Evolutionary conservation across 2,329 filamentous ascomycete genomes (phyloP).

Genomic region (Fusarium nygamai): DNA sequence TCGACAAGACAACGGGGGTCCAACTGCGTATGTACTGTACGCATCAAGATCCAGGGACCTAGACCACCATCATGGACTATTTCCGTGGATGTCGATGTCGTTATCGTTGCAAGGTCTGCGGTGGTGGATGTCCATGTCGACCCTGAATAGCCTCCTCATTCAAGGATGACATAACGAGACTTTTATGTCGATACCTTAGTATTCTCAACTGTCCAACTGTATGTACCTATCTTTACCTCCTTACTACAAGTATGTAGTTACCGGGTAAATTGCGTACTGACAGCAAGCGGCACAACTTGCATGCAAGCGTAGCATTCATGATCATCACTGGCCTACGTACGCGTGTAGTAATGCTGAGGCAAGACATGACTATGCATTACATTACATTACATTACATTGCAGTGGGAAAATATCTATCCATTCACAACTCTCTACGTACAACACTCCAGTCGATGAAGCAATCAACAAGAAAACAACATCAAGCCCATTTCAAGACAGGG

Average conservation of each 20-base stretch:
- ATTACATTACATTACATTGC: neutral
- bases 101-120: neutral
- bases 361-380: constrained; percentile 23
- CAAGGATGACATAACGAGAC: constrained; percentile 9
- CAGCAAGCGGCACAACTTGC: constrained; percentile 15
- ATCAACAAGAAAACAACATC: neutral
- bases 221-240: neutral
- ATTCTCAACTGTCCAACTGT: neutral
- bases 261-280: neutral
- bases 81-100: neutral
- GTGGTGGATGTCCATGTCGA: constrained; percentile 14
- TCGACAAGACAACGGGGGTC: constrained; percentile 16
- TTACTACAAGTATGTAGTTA: neutral
- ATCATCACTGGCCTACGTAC: neutral
- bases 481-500: constrained; percentile 8
- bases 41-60: neutral
- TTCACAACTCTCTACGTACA: neutral
- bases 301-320: constrained; percentile 15
- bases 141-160: neutral
- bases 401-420: neutral
- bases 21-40: constrained; percentile 1
- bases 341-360: constrained; percentile 25
- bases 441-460: neutral
- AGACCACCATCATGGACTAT: neutral
- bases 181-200: neutral